phyloP scores from a whole-genome alignment of 176 grass and related monocot species.

The Phoenix dactylifera region DNA sequence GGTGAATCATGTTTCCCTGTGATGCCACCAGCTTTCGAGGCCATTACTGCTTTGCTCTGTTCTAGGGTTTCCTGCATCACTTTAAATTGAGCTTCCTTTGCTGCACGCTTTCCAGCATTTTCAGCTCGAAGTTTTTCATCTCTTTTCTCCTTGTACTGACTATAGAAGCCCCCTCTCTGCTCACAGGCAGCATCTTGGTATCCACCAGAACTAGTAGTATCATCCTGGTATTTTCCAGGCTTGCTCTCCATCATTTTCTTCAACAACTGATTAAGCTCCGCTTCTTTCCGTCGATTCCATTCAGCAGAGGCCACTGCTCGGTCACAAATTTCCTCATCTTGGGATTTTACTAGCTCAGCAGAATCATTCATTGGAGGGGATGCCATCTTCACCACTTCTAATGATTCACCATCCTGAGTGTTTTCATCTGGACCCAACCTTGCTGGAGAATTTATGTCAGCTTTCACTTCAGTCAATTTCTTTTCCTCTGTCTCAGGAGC shows the following conservation, averaged over 20 bases:
- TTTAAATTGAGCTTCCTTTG: slow-evolving; percentile 42
- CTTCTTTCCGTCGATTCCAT: slow-evolving; percentile 94
- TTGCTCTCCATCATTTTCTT: slow-evolving; percentile 91
- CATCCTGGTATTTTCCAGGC: slow-evolving; percentile 53
- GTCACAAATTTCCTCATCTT: slow-evolving; percentile 44
- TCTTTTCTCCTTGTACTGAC: slow-evolving; percentile 61
- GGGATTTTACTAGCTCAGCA: slow-evolving; percentile 32
- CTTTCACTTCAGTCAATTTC: slow-evolving; percentile 30
- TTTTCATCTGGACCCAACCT: slow-evolving; percentile 14
- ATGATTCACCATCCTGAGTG: slow-evolving; percentile 16
- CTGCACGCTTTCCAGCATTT: slow-evolving; percentile 43
- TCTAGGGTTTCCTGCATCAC: slow-evolving; percentile 38
- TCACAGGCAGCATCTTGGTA: slow-evolving; percentile 35
- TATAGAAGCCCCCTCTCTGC: slow-evolving; percentile 35
- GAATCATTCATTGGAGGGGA: slow-evolving; percentile 27
- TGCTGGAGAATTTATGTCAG: slow-evolving; percentile 19
- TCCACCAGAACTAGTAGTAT: slow-evolving; percentile 27
- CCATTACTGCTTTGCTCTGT: slow-evolving; percentile 33
- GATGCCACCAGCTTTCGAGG: slow-evolving; percentile 31
- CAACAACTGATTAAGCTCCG: slow-evolving; percentile 93
- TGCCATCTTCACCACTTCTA: slow-evolving; percentile 25
- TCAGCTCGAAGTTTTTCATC: slow-evolving; percentile 51
- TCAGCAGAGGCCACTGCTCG: slow-evolving; percentile 50
- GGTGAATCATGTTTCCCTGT: slow-evolving; percentile 60
- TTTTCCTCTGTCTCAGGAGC: slow-evolving; percentile 28